Evolutionary conservation across 2,329 filamentous ascomycete species (phyloP).

Genomic region (Cytospora chrysosperma): DNA sequence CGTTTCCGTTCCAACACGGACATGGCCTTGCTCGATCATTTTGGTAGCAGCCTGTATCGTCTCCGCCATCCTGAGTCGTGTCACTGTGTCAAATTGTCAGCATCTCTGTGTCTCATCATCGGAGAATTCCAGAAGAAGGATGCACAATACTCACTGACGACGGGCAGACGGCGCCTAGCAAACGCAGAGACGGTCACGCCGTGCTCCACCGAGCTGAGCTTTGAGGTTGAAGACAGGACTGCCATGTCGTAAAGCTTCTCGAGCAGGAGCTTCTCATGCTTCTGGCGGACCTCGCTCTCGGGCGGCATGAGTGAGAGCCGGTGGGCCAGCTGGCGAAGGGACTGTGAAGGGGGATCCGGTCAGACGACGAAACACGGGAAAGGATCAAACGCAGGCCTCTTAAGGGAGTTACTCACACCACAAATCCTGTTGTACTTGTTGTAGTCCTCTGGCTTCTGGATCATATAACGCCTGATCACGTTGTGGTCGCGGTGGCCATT

Average conservation of each 20-base stretch:
- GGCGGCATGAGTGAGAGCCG: slow-evolving; percentile 80
- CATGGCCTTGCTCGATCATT: slow-evolving; percentile 92
- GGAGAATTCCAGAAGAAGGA: too few relatives aligned
- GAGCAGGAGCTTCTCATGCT: slow-evolving; percentile 83
- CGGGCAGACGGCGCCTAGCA: slow-evolving; percentile 76
- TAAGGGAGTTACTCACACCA: slow-evolving; percentile 53
- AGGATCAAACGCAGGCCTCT: background rate
- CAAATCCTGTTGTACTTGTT: slow-evolving; percentile 64
- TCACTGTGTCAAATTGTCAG: slow-evolving; percentile 47
- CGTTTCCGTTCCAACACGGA: slow-evolving; percentile 85
- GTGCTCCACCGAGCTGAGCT: slow-evolving; percentile 82
- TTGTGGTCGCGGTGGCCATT: slow-evolving; percentile 78
- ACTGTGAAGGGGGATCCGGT: slow-evolving; percentile 46
- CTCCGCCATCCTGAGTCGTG: slow-evolving; percentile 85
- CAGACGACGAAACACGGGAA: slow-evolving; percentile 31
- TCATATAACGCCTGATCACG: slow-evolving; percentile 82
- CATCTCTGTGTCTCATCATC: slow-evolving; percentile 42
- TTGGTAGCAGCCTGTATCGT: slow-evolving; percentile 80
- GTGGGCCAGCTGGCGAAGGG: slow-evolving; percentile 87
- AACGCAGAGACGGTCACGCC: slow-evolving; percentile 88
- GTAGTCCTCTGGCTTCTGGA: slow-evolving; percentile 88
- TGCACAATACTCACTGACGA: slow-evolving; percentile 55
- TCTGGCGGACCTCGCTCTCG: slow-evolving; percentile 72
- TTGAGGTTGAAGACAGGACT: slow-evolving; percentile 71
- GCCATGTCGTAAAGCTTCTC: slow-evolving; percentile 95